Evolutionary conservation across 208 protist genomes (phyloP).

Genomic region (Giardia muris): DNA sequence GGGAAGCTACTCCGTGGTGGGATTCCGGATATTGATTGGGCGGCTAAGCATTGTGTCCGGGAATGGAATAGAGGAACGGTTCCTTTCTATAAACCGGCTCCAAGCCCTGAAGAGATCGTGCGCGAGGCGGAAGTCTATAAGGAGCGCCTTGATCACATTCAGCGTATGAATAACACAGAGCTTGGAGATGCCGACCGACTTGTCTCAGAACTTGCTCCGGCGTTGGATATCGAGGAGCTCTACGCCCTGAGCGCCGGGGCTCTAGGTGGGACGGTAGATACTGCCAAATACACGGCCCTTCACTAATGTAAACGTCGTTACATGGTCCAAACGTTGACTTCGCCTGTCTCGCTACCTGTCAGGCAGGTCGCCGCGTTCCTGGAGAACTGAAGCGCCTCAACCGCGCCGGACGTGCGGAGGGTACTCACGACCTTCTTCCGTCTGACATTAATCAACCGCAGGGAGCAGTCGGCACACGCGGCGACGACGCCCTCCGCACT

Average conservation of each 20-base stretch:
- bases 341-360: not conserved
- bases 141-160: not conserved
- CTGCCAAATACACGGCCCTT: not conserved
- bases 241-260: not conserved
- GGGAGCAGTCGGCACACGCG: not conserved
- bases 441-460: not conserved
- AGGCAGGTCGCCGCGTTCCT: not conserved
- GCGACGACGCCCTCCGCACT: not conserved
- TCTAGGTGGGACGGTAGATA: not conserved
- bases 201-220: not conserved
- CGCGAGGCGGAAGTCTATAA: not conserved
- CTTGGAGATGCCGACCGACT: not conserved
- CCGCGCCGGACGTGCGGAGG: not conserved
- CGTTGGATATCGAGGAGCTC: not conserved
- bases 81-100: slow-evolving; percentile 31
- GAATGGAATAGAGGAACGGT: slow-evolving; percentile 44
- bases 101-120: not conserved
- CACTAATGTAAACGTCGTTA: not conserved
- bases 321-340: not conserved
- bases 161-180: not conserved
- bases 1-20: slow-evolving; percentile 42
- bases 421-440: not conserved
- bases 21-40: slow-evolving; percentile 39
- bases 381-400: not conserved
- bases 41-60: slow-evolving; percentile 29